phyloP scores from a whole-genome alignment of 1,284 basidiomycete genomes.

The Lentinus polychrous region DNA sequence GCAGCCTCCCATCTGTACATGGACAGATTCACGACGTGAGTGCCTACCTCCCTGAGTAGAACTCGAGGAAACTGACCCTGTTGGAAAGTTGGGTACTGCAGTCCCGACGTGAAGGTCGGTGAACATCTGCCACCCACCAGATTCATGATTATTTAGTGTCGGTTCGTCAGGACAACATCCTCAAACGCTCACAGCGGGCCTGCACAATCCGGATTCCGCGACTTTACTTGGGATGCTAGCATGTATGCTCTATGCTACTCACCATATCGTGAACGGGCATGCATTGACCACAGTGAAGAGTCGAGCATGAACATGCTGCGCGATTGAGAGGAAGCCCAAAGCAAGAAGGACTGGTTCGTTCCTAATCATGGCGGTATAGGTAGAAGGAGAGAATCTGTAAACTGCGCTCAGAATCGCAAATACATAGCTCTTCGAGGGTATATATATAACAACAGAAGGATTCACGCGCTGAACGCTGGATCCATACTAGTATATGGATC shows the following conservation, averaged over 20 bases:
- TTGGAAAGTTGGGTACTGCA: conserved; percentile 20
- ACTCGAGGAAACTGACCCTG: conserved; percentile 19
- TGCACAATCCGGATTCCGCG: too few relatives aligned
- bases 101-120: conserved; percentile 19
- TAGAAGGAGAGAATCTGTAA: too few relatives aligned
- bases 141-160: neutral
- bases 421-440: too few relatives aligned
- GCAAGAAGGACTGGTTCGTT: neutral
- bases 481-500: too few relatives aligned
- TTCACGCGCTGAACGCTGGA: too few relatives aligned
- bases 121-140: too few relatives aligned
- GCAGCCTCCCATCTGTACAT: conserved; percentile 26
- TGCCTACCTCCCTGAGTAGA: too few relatives aligned
- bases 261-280: conserved; percentile 31
- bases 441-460: too few relatives aligned
- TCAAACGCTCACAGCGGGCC: conserved; percentile 23
- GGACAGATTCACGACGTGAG: neutral
- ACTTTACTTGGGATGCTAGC: too few relatives aligned
- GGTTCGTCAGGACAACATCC: conserved; percentile 3
- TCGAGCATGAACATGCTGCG: conserved; percentile 8
- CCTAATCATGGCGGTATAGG: neutral
- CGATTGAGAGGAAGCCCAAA: neutral
- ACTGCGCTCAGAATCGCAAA: too few relatives aligned
- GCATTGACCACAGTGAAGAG: conserved; percentile 27
- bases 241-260: too few relatives aligned